Evolutionary conservation across 2,329 filamentous ascomycete genomes (phyloP).

Genomic region (Macrophomina pseudophaseolina): DNA sequence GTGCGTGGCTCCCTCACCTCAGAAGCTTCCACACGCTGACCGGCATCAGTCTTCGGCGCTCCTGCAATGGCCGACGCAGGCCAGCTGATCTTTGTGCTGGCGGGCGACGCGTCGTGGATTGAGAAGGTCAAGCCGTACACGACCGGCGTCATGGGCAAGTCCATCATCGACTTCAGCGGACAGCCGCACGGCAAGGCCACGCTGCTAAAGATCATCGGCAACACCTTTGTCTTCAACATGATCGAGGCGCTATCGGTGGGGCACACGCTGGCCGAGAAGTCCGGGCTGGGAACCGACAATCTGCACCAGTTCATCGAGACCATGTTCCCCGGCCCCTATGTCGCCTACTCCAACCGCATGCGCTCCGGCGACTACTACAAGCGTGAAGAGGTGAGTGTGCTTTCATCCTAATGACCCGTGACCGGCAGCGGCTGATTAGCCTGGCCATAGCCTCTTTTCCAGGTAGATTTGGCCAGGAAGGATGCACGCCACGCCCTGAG

Average conservation of each 20-base stretch:
- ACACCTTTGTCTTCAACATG: constrained; percentile 85
- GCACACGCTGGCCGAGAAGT: constrained; percentile 79
- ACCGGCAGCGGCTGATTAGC: not conserved
- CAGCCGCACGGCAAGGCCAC: constrained; percentile 72
- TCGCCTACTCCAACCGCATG: constrained; percentile 78
- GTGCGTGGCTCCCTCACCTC: constrained; percentile 34
- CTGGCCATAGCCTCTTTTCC: constrained; percentile 69
- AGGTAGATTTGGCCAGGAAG: constrained; percentile 81
- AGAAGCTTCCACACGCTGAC: constrained; percentile 24
- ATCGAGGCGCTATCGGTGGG: constrained; percentile 79
- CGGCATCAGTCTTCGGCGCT: constrained; percentile 66
- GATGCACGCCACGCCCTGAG: constrained; percentile 76
- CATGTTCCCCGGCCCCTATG: constrained; percentile 77
- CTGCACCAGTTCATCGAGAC: constrained; percentile 73
- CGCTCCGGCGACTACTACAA: constrained; percentile 75
- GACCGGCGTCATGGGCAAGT: constrained; percentile 72
- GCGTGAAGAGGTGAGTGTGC: constrained; percentile 59
- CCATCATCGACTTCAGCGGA: constrained; percentile 72
- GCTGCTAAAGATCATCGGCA: constrained; percentile 81
- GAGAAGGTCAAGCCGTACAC: constrained; percentile 72
- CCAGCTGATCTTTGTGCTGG: constrained; percentile 73
- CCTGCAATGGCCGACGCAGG: constrained; percentile 73
- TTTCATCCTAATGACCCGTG: not conserved
- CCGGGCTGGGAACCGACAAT: constrained; percentile 72
- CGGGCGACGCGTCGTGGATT: constrained; percentile 66